A percentile compares a stretch with the other conserved stretches of the same genome.
Conservation (phyloP, 2,329 filamentous ascomycete genomes). For the Chaetomium sp. region DNA sequence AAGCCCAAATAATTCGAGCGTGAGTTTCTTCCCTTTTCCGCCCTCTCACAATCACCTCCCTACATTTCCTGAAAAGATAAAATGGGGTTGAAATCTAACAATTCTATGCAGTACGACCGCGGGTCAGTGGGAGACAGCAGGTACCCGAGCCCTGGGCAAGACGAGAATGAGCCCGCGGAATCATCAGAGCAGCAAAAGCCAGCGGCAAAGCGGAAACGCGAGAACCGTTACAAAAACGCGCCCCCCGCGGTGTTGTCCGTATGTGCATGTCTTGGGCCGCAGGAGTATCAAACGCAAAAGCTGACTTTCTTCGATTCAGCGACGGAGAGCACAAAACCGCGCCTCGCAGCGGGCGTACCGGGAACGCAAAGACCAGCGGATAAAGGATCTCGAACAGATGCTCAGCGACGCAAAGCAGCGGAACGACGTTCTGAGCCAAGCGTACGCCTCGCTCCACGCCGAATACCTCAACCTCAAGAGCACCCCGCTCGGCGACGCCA, state of each 20-base stretch:
- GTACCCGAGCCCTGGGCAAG: slow-evolving; percentile 31
- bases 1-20: slow-evolving; percentile 33
- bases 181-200: slow-evolving; percentile 28
- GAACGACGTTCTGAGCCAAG: slow-evolving; percentile 48
- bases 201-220: slow-evolving; percentile 41
- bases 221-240: slow-evolving; percentile 48
- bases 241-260: slow-evolving; percentile 44
- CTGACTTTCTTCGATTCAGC: slow-evolving; percentile 31
- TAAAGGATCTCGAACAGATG: slow-evolving; percentile 55
- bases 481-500: slow-evolving; percentile 25
- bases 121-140: slow-evolving; percentile 26
- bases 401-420: slow-evolving; percentile 48
- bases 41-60: background rate
- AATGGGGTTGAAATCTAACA: background rate
- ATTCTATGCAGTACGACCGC: slow-evolving; percentile 29
- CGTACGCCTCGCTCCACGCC: slow-evolving; percentile 44
- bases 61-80: too few species aligned
- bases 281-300: background rate
- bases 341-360: slow-evolving; percentile 56
- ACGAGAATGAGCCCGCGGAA: slow-evolving; percentile 25
- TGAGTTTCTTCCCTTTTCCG: slow-evolving; percentile 21
- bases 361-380: slow-evolving; percentile 58
- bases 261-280: slow-evolving; percentile 21
- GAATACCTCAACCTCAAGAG: slow-evolving; percentile 38
- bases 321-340: slow-evolving; percentile 53